Evolutionary conservation across 495 filamentous ascomycete species (phyloP), one percentile per base, ranked within the genome.

Genomic region (Penicillium chermesinum): DNA sequence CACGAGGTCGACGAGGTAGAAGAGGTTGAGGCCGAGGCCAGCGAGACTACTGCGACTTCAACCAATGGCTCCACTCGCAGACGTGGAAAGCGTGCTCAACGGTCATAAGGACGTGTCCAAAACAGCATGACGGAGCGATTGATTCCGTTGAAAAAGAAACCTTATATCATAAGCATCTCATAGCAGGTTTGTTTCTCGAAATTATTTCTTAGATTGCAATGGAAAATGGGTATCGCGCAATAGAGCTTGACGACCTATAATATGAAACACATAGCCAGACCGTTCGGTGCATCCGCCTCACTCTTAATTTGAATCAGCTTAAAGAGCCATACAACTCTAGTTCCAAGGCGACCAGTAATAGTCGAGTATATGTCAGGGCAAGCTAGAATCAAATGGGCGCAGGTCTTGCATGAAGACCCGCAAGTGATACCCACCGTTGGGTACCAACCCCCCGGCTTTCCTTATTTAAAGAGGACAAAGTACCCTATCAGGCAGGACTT

Each of bases 31-130:
- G 13, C 12, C 37, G 63, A 44, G 62, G 71, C 27, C 35, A 54
- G 9, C 15, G 65, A 57, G 47, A 66, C 63, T 15, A 61, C 54
- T 14, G 53, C 59, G 2, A 61, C 57, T 8, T 57, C 64, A 1
- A 65, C 55, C 47, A 14, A 48, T 9, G 45, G 49, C 10, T 43
- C 62, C 9, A 53, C 58, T 21, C 59, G 59, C 27, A 63, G 55
- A 47, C 65, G 64, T 32, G 55, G 49, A 3, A 71, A 65, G 56
- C 66, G 64, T 18, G 61, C 66, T 12, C 62, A 70, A 53, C 60
- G 54, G 47, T 63, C 62, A 55, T 70, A 50, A 56, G 5, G 15
- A 27, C 20, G 7, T 19, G 4, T 30, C 21, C 13, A 18, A 16
- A 19, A 40, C n/a, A 30, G 25, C 5, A 5, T 30, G 25, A 30